Evolutionary conservation across 441 rosid species (phyloP), one percentile per base, ranked within the genome.

Genomic region (Aquilaria agallochum): DNA sequence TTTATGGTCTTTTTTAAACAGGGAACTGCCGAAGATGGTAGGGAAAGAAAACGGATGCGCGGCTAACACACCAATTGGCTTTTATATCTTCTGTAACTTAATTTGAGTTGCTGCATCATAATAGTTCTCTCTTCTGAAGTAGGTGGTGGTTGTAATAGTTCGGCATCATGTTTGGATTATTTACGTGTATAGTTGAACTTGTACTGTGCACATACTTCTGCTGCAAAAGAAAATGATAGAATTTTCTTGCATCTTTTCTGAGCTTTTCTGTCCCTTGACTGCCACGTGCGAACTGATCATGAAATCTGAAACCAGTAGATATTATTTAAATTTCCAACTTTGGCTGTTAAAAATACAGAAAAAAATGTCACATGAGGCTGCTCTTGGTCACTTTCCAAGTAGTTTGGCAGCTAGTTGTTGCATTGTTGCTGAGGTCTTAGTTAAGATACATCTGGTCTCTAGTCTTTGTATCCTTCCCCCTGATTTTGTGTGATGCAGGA

Each of bases 11-110:
- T 46, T 14, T 42, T 20, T 45, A 55, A 52, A 11, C 95, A 94
- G 99, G 97, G 83, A 62, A 72, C 67, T 68, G 55, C 70, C 33
- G 92, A 90, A 70, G 94, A 89, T 72, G 84, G 82, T 71, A 83
- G 76, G 78, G 94, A 80, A 62, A 85, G 89, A 72, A 87, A 86
- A 69, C 69, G 82, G 66, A 59, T 85, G 83, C 81, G 89, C 78
- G 81, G 82, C 71, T 93, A 76, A 73, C 72, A 62, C 56, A 54
- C 75, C 69, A 73, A 76, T 70, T 50, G 50, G 74, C 53, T 67
- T 73, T 64, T 59, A 65, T 78, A 74, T 74, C 72, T 68, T 72
- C 55, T 76, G 78, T 82, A 80, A 71, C 72, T 53, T 76, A 33
- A 66, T 56, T 59, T 67, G 71, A 72, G 74, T 58, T 79, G 36